Evolutionary conservation across 768 basidiomycete species (phyloP).

Genomic region (Polyporus arcularius): DNA sequence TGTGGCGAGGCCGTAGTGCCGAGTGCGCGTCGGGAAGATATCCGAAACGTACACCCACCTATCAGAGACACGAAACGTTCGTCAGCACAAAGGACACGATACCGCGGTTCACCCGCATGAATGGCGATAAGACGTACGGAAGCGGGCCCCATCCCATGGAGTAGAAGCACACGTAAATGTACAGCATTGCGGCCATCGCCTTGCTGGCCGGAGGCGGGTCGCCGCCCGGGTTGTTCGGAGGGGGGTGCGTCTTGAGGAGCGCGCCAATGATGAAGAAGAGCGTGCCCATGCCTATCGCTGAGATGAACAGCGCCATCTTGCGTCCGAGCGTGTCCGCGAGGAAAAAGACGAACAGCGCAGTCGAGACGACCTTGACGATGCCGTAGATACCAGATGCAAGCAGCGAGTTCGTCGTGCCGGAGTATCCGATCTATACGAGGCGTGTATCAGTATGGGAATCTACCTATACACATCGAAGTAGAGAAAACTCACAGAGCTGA

Average conservation of each 20-base stretch:
- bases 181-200: slow-evolving; percentile 86
- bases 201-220: slow-evolving; percentile 52
- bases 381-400: slow-evolving; percentile 74
- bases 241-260: slow-evolving; percentile 77
- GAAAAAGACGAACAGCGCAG: slow-evolving; percentile 65
- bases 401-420: slow-evolving; percentile 56
- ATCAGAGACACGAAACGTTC: not conserved
- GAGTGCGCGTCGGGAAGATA: slow-evolving; percentile 84
- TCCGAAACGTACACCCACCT: slow-evolving; percentile 63
- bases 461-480: not conserved
- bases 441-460: not conserved
- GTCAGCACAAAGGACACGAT: not conserved
- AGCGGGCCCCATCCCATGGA: slow-evolving; percentile 85
- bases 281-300: slow-evolving; percentile 76
- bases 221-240: slow-evolving; percentile 33
- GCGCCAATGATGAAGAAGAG: slow-evolving; percentile 85
- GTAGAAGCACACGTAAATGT: slow-evolving; percentile 87
- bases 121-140: slow-evolving; percentile 52
- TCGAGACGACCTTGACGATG: slow-evolving; percentile 68
- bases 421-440: slow-evolving; percentile 60
- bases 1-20: slow-evolving; percentile 76
- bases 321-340: slow-evolving; percentile 70
- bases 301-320: slow-evolving; percentile 68
- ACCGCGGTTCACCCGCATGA: not conserved
- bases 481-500: slow-evolving; percentile 50